Evolutionary conservation across 176 grass and related monocot genomes (phyloP).

Genomic region (Phyllostachys edulis): DNA sequence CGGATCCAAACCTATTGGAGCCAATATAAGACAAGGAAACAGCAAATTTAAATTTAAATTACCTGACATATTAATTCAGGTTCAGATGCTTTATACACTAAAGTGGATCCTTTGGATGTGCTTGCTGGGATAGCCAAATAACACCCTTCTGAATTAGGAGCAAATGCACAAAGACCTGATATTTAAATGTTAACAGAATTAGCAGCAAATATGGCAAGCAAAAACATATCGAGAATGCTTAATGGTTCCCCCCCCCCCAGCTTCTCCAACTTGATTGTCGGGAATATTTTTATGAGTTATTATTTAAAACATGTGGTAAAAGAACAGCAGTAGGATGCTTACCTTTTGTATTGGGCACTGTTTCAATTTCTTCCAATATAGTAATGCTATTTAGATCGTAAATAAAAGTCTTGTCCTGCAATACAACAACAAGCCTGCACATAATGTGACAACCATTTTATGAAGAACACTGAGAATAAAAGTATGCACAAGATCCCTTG

Average conservation of each 20-base stretch:
- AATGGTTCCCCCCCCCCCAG: background rate
- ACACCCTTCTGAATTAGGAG: constrained; percentile 73
- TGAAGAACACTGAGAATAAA: background rate
- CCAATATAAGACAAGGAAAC: background rate
- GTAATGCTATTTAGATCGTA: constrained; percentile 74
- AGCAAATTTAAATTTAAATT: constrained; percentile 19
- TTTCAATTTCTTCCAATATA: constrained; percentile 94
- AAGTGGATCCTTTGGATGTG: constrained; percentile 80
- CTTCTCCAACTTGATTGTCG: background rate
- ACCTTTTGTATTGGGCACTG: constrained; percentile 85
- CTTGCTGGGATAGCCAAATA: constrained; percentile 91
- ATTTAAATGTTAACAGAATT: constrained; percentile 23
- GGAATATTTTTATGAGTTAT: background rate
- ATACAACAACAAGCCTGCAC: constrained; percentile 93
- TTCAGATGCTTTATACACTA: constrained; percentile 85
- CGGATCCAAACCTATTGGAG: constrained; percentile 1
- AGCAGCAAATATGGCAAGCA: constrained; percentile 7
- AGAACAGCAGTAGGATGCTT: constrained; percentile 11
- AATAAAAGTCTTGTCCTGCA: constrained; percentile 83
- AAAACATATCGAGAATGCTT: background rate
- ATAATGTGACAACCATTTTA: constrained; percentile 48
- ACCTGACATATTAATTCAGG: constrained; percentile 97
- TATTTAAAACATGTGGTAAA: background rate
- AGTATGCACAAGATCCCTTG: background rate
- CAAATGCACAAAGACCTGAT: constrained; percentile 92